Base-by-base conservation (phyloP, 208 protist genomes). In the Leishmania lainsoni region DNA sequence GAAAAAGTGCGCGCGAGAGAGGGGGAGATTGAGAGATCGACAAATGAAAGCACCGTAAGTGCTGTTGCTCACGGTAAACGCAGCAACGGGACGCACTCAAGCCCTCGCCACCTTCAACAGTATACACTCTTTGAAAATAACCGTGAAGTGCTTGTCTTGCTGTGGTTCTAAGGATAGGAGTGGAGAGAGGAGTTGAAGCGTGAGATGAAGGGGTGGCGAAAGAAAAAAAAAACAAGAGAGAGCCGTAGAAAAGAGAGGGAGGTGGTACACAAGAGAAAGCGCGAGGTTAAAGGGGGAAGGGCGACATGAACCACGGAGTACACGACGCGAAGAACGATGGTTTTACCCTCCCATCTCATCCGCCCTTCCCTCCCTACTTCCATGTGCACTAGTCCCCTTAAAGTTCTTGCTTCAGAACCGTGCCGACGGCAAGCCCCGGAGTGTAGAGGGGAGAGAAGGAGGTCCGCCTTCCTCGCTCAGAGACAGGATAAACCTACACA, bases 11-110 rank as follows among this genome's bases (percentile, higher is more conserved):
- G 35, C 22, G 32, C 56, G 78, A 51, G 61, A 66, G 79, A 76
- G 72, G 20, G 59, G 63, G 45, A 59, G 14, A 58, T 48, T 20
- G 58, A 76, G 14, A 75, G 58, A 77, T 58, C 66, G 56, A 61
- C 32, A 79, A 56, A 56, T 54, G 66, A 72, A 65, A 65, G 16
- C 1, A 20, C 59, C 17, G 16, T 20, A 12, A 0, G 42, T 22
- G 22, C 68, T 10, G 22, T n/a, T 42, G 2, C n/a, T 72, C 42
- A 29, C 35, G 20, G 9, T 16, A 49, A 1, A 51, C 32, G 6
- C 9, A 51, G 20, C 9, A 48, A 42, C 9, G 26, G 22, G 5
- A 29, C 14, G 32, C 68, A 49, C 1, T 48, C 68, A 72, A 6
- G n/a, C 17, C 10, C 17, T 72, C 1, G n/a, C 22, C 59, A 66